phyloP scores from a whole-genome alignment of 2,329 filamentous ascomycete species.

The Aspergillus glaucus region DNA sequence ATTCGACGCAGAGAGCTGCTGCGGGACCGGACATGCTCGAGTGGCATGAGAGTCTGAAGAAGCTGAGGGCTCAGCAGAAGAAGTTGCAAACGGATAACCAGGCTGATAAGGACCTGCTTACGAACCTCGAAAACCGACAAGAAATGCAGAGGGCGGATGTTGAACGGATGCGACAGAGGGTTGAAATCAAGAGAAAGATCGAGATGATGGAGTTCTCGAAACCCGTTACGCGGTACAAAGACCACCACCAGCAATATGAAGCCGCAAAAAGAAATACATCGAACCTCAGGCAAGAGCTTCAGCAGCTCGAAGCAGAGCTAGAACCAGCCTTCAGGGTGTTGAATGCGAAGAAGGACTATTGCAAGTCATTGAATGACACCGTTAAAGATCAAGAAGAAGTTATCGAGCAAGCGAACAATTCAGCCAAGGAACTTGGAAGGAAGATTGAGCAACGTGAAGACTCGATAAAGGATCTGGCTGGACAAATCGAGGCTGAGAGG shows the following conservation, averaged over 20 bases:
- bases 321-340: constrained; percentile 66
- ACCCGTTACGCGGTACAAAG: constrained; percentile 59
- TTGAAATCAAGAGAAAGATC: constrained; percentile 59
- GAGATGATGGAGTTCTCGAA: constrained; percentile 59
- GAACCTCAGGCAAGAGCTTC: constrained; percentile 52
- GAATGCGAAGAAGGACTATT: constrained; percentile 64
- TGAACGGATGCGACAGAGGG: constrained; percentile 70
- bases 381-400: constrained; percentile 50
- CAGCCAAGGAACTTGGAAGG: constrained; percentile 35
- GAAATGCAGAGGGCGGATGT: constrained; percentile 71
- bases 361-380: constrained; percentile 47
- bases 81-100: constrained; percentile 53
- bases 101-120: constrained; percentile 56
- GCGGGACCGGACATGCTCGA: constrained; percentile 73
- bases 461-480: constrained; percentile 30
- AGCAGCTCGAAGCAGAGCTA: constrained; percentile 53
- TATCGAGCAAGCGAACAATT: constrained; percentile 50
- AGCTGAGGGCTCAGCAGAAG: constrained; percentile 64
- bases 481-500: constrained; percentile 46
- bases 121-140: constrained; percentile 66
- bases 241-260: constrained; percentile 44
- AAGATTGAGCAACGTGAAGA: constrained; percentile 36
- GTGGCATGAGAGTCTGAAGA: constrained; percentile 70
- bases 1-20: constrained; percentile 81
- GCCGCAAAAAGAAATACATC: constrained; percentile 53